These are phyloP conservation scores for Torulaspora gathmanii DNA, from an alignment of 805 yeast species.

Conservation along the genomic window DNA sequence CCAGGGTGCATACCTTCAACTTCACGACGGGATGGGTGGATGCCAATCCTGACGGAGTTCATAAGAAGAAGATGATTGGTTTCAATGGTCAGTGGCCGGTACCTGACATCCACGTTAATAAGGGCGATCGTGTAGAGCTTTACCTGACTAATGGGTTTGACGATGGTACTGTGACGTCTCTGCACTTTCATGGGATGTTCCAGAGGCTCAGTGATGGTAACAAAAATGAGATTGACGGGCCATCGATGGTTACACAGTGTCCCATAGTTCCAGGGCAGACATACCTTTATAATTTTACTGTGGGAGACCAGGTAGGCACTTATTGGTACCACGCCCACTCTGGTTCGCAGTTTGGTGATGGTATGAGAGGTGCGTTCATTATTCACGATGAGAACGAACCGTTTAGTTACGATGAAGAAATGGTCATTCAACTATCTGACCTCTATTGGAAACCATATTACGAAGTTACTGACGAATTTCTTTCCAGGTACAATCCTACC, in stretches of 20 bases:
- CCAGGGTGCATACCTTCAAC: conserved; percentile 50
- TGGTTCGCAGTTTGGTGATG: conserved; percentile 75
- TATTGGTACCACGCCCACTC: conserved; percentile 82
- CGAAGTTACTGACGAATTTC: conserved; percentile 45
- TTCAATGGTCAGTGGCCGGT: conserved; percentile 71
- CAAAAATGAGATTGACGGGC: conserved; percentile 64
- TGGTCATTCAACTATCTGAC: conserved; percentile 53
- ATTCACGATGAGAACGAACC: conserved; percentile 55
- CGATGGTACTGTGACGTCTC: conserved; percentile 46
- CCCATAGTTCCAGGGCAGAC: conserved; percentile 69
- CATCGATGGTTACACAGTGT: conserved; percentile 74
- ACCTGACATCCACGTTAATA: conserved; percentile 60
- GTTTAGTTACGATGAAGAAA: conserved; percentile 60
- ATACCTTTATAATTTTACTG: conserved; percentile 64
- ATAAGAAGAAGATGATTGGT: conserved; percentile 54
- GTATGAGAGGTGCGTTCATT: conserved; percentile 63
- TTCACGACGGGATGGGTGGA: conserved; percentile 55
- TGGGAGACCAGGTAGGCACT: conserved; percentile 65
- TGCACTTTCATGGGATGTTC: conserved; percentile 78
- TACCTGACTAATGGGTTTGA: conserved; percentile 59
- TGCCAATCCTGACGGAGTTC: conserved; percentile 64
- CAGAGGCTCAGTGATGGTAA: conserved; percentile 51
- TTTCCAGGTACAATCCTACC: conserved; percentile 68
- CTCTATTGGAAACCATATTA: conserved; percentile 56
- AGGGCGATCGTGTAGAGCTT: conserved; percentile 57